These are phyloP conservation scores for Aspergillus aculeatinus DNA, from an alignment of 2,329 filamentous ascomycete species.

Conservation along the genomic window DNA sequence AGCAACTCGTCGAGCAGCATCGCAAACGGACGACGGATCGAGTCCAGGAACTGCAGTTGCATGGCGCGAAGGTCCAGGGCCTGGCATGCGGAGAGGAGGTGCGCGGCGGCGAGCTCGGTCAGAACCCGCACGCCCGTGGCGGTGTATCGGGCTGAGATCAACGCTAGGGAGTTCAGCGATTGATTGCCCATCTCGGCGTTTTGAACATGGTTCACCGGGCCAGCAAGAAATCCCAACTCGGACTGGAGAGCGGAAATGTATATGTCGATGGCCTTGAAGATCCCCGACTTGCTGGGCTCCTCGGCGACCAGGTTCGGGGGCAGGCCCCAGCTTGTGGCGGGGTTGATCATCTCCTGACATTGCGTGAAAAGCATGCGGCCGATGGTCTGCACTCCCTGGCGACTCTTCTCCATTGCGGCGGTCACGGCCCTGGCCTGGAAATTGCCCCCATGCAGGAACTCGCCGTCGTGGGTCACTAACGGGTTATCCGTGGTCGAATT, in stretches of 20 bases:
- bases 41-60: neutral
- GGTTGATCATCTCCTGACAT: conserved; percentile 62
- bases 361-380: conserved; percentile 64
- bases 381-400: conserved; percentile 50
- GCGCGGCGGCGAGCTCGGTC: conserved; percentile 1
- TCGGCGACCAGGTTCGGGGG: conserved; percentile 56
- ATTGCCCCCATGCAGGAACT: conserved; percentile 62
- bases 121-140: neutral
- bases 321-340: conserved; percentile 56
- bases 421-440: conserved; percentile 65
- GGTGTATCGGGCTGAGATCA: conserved; percentile 4
- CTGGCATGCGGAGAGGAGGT: conserved; percentile 3
- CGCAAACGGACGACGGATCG: neutral
- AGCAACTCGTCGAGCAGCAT: neutral
- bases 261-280: conserved; percentile 2
- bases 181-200: conserved; percentile 7
- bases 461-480: conserved; percentile 5
- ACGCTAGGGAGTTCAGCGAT: conserved; percentile 3
- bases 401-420: conserved; percentile 62
- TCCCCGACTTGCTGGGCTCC: neutral
- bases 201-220: conserved; percentile 2
- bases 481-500: conserved; percentile 5
- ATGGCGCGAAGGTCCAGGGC: conserved; percentile 4
- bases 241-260: conserved; percentile 3
- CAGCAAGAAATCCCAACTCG: conserved; percentile 2